phyloP scores from a whole-genome alignment of 805 yeast genomes.

The Candida cerambycidarum region DNA sequence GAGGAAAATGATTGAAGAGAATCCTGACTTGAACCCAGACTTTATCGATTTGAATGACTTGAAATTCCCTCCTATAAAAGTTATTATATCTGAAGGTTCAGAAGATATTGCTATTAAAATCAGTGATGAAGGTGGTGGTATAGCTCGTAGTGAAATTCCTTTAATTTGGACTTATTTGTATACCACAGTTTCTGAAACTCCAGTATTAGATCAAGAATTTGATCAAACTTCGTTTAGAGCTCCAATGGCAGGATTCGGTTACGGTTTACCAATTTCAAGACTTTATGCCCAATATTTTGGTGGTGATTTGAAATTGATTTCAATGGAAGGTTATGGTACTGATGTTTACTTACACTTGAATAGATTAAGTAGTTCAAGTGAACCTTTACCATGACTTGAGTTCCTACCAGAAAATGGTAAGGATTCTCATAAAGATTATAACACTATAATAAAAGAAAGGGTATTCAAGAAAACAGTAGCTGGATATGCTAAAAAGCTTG shows the following conservation, averaged over 20 bases:
- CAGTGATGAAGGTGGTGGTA: conserved; percentile 94
- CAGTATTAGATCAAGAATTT: conserved; percentile 58
- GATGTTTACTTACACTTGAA: conserved; percentile 88
- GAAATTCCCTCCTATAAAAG: conserved; percentile 78
- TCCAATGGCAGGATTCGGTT: conserved; percentile 94
- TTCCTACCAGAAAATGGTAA: background rate
- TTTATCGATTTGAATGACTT: conserved; percentile 58
- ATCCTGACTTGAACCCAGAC: conserved; percentile 40
- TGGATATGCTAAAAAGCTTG: background rate
- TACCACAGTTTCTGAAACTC: conserved; percentile 79
- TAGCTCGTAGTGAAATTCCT: conserved; percentile 79
- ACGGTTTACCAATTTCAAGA: conserved; percentile 84
- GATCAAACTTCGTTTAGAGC: conserved; percentile 70
- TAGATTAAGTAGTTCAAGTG: conserved; percentile 69
- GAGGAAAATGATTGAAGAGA: conserved; percentile 33
- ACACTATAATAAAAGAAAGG: background rate
- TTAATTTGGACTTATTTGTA: conserved; percentile 89
- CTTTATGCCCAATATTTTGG: conserved; percentile 88
- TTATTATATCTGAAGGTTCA: conserved; percentile 83
- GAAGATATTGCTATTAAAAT: conserved; percentile 90
- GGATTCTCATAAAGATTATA: background rate
- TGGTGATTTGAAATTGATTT: conserved; percentile 81
- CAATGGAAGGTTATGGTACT: conserved; percentile 94
- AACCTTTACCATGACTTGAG: conserved; percentile 55
- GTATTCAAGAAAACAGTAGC: background rate